phyloP scores from a whole-genome alignment of 805 yeast genomes.

The Metschnikowia bowlesiae region DNA sequence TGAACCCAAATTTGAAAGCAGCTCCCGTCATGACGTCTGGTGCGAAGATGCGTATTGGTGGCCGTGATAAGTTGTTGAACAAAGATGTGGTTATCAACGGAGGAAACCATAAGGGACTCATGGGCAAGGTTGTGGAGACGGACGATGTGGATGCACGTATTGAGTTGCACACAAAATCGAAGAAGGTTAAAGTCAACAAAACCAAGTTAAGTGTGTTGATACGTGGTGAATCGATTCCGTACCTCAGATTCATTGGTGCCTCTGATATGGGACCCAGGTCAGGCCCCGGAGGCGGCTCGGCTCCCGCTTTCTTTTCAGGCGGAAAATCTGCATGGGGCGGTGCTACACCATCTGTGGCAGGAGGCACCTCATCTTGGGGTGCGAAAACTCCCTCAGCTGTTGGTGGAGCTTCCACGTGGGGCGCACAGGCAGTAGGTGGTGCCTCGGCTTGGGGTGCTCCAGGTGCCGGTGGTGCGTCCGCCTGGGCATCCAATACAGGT shows the following conservation, averaged over 20 bases:
- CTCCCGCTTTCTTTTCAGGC: constrained; percentile 37
- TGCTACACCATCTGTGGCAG: constrained; percentile 24
- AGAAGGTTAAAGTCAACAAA: constrained; percentile 80
- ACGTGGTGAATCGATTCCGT: constrained; percentile 68
- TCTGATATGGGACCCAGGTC: constrained; percentile 19
- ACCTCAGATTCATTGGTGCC: constrained; percentile 70
- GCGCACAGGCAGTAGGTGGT: constrained; percentile 25
- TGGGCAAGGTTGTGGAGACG: constrained; percentile 90
- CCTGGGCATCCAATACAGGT: constrained; percentile 41
- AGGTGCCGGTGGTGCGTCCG: constrained; percentile 27
- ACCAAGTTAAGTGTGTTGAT: constrained; percentile 68
- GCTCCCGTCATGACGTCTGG: constrained; percentile 40
- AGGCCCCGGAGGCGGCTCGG: constrained; percentile 20
- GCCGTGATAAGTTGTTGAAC: constrained; percentile 77
- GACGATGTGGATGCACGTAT: constrained; percentile 89
- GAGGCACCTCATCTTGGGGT: constrained; percentile 40
- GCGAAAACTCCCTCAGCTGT: constrained; percentile 14
- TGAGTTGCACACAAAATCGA: constrained; percentile 89
- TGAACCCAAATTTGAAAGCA: constrained; percentile 78
- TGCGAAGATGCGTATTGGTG: constrained; percentile 51
- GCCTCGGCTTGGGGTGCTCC: constrained; percentile 22
- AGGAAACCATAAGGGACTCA: constrained; percentile 93
- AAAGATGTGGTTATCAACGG: constrained; percentile 81
- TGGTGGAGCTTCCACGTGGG: constrained; percentile 42
- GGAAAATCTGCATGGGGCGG: constrained; percentile 55